Conservation (phyloP, 169 alveolate genomes). For the Plasmodium vinckei region DNA sequence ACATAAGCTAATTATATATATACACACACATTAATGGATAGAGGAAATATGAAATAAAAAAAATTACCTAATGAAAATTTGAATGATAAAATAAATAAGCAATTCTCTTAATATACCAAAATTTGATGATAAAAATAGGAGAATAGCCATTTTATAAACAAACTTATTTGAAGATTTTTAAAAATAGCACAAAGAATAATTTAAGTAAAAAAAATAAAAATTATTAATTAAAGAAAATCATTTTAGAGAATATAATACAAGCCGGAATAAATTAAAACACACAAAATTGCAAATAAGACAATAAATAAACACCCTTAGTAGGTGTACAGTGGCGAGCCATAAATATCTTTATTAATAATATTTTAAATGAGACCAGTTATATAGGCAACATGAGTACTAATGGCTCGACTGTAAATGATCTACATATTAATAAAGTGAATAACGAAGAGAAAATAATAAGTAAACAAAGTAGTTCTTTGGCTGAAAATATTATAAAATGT, state of each 20-base stretch:
- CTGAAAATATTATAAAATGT: slow-evolving; percentile 44
- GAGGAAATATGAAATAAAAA: slow-evolving; percentile 9
- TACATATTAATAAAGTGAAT: not conserved
- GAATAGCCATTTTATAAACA: not conserved
- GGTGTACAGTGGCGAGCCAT: not conserved
- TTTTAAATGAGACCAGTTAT: too few species aligned
- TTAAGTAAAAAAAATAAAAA: slow-evolving; percentile 14
- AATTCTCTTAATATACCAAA: slow-evolving; percentile 10
- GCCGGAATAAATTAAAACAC: slow-evolving; percentile 6
- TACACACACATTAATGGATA: slow-evolving; percentile 5
- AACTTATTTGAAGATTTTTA: slow-evolving; percentile 7
- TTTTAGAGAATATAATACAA: slow-evolving; percentile 5
- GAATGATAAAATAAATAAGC: slow-evolving; percentile 24
- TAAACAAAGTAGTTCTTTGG: not conserved
- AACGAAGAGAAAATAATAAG: slow-evolving; percentile 3
- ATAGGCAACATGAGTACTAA: too few species aligned
- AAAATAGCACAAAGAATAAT: slow-evolving; percentile 6
- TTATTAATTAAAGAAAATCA: slow-evolving; percentile 8
- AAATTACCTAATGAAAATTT: slow-evolving; percentile 10
- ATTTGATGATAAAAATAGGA: slow-evolving; percentile 6
- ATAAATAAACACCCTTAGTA: slow-evolving; percentile 11
- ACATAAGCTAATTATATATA: slow-evolving; percentile 12
- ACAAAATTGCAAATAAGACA: slow-evolving; percentile 3
- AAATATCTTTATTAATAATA: too few species aligned
- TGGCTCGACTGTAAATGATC: not conserved